phyloP scores from a whole-genome alignment of 2,329 filamentous ascomycete genomes.

The Trichoderma sp. region DNA sequence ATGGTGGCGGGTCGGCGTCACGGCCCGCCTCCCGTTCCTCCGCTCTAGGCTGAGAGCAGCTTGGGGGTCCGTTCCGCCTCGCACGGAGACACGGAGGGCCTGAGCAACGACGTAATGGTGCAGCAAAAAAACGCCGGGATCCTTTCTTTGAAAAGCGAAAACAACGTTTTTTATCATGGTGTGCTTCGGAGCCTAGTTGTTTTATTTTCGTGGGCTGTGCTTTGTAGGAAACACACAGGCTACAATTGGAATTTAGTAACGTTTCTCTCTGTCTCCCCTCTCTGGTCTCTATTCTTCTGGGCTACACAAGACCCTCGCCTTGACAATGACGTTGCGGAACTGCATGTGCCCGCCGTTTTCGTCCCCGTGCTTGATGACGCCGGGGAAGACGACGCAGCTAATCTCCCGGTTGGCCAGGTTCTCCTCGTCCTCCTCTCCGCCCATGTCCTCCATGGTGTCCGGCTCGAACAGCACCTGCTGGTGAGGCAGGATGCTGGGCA shows the following conservation, averaged over 20 bases:
- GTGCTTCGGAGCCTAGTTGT: neutral
- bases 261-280: neutral
- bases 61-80: neutral
- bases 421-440: constrained; percentile 63
- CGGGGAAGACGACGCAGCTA: constrained; percentile 64
- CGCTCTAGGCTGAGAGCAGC: neutral
- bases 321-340: constrained; percentile 63
- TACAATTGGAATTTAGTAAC: neutral
- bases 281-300: constrained; percentile 38
- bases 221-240: neutral
- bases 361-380: constrained; percentile 64
- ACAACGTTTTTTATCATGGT: neutral
- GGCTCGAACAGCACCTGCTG: constrained; percentile 58
- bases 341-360: constrained; percentile 63
- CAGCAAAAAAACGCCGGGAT: neutral
- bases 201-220: neutral
- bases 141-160: neutral
- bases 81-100: neutral
- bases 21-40: constrained; percentile 9
- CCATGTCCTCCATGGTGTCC: constrained; percentile 65
- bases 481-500: constrained; percentile 56
- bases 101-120: neutral
- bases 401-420: constrained; percentile 54
- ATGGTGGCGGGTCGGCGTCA: constrained; percentile 4
- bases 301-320: constrained; percentile 64